These are phyloP conservation scores for Claviceps humidiphila DNA, from an alignment of 2,329 filamentous ascomycete species.

Conservation along the genomic window DNA sequence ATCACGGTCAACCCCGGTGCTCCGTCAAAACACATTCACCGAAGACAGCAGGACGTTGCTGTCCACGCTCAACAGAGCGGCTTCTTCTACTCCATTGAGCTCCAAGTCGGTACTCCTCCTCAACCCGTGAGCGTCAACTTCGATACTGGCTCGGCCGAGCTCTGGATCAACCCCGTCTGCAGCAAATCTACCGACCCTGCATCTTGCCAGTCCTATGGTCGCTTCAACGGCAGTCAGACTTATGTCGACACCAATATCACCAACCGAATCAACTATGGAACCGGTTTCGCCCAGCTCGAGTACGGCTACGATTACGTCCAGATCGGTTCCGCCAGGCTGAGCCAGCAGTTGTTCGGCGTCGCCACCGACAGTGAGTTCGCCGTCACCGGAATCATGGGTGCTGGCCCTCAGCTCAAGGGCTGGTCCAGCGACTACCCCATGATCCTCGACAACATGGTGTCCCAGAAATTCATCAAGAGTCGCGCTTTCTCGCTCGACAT, in stretches of 20 bases:
- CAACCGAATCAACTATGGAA: conserved; percentile 18
- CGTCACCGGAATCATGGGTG: conserved; percentile 22
- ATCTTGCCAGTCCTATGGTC: conserved; percentile 17
- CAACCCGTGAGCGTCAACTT: conserved; percentile 26
- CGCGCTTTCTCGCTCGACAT: conserved; percentile 23
- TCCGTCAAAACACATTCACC: conserved; percentile 14
- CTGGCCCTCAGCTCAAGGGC: conserved; percentile 19
- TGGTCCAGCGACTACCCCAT: conserved; percentile 22
- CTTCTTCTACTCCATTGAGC: conserved; percentile 25
- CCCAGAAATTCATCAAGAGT: conserved; percentile 23
- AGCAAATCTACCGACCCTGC: conserved; percentile 15
- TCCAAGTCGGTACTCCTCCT: conserved; percentile 24
- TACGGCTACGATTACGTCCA: conserved; percentile 22
- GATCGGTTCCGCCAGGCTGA: conserved; percentile 19
- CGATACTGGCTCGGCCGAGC: conserved; percentile 28
- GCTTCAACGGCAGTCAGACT: conserved; percentile 18
- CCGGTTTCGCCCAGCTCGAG: conserved; percentile 18
- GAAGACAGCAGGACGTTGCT: conserved; percentile 16
- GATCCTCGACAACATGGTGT: conserved; percentile 21
- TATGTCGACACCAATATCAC: conserved; percentile 14
- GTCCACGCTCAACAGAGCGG: conserved; percentile 16
- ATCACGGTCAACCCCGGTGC: conserved; percentile 16
- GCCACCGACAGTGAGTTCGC: conserved; percentile 18
- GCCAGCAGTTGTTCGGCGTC: conserved; percentile 24
- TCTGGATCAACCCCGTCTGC: conserved; percentile 30